Evolutionary conservation across 2,329 filamentous ascomycete species (phyloP), one percentile per base, ranked within the genome.

Genomic region (Ophiostoma australiae): DNA sequence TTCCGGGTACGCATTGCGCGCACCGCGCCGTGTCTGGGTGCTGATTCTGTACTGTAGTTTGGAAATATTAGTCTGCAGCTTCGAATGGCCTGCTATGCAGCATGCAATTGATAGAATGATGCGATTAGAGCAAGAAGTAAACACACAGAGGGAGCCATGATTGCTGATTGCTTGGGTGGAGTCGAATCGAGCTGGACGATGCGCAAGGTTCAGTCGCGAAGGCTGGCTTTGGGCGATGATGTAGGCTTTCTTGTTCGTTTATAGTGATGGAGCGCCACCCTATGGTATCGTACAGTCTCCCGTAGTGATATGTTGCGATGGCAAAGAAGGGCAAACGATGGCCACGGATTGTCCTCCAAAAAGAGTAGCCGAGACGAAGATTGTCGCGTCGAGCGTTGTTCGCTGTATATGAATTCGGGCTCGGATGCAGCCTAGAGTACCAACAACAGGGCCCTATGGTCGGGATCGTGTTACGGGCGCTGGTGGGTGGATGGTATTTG

Each of bases 1-100:
- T 74, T 89, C 86, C 55, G 84, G 82, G 74, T 86, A 87, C 69
- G 82, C 84, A 74, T 83, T 80, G 71, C 86, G 83, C 73, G 84
- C 85, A 73, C 86, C 85, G 74, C 86, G 85, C 77, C 86, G 82
- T 70, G 86, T 88, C 80, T 87, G 78, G 63, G 74, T 67, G 35
- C 71, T 74, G 20, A 72, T 73, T 27, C 75, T 68, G 52, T 74
- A 75, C 75, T 74, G 67, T 5, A 39, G 37, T n/a, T 13, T 6
- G 17, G 52, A 27, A 6, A 27, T 39, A 33, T 66, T 23, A 66
- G 61, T 37, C 27, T 11, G 13, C 52, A 7, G 52, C 20, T 10
- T 5, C 23, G 8, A 63, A 33, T 20, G 1, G 6, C 15, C 23
- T n/a, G 27, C 8, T n/a, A n/a, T 41, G 4, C 4, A 39, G 10